Evolutionary conservation across 768 basidiomycete species (phyloP).

Genomic region (Gymnopilus dilepis): DNA sequence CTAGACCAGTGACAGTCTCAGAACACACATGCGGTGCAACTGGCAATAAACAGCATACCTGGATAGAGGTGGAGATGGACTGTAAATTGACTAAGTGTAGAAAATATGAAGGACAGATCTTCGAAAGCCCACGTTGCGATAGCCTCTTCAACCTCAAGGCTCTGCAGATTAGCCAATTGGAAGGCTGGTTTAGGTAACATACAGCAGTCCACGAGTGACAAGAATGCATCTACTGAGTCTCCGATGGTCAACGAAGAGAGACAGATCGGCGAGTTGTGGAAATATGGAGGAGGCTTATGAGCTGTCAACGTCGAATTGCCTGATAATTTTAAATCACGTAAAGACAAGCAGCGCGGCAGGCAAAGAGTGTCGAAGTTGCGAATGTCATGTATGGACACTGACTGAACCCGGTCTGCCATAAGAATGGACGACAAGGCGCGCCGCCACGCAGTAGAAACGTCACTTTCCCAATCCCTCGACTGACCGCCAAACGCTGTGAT

Average conservation of each 20-base stretch:
- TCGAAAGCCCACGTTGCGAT: background rate
- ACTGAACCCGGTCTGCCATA: background rate
- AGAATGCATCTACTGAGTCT: background rate
- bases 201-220: slow-evolving; percentile 10
- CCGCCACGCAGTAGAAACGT: background rate
- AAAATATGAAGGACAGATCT: background rate
- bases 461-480: slow-evolving; percentile 2
- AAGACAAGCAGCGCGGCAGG: slow-evolving; percentile 1
- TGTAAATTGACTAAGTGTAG: background rate
- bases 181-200: background rate
- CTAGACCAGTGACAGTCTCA: background rate
- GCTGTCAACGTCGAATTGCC: slow-evolving; percentile 11
- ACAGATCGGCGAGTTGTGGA: background rate
- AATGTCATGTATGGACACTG: slow-evolving; percentile 14
- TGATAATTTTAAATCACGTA: slow-evolving; percentile 9
- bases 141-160: slow-evolving; percentile 2
- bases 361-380: slow-evolving; percentile 14
- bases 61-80: background rate
- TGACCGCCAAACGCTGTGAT: slow-evolving; percentile 12
- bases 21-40: background rate
- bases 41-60: too few species aligned
- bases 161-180: slow-evolving; percentile 8
- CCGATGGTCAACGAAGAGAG: slow-evolving; percentile 13
- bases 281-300: background rate
- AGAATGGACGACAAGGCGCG: slow-evolving; percentile 4